A percentile compares a stretch with the other conserved stretches of the same genome.
Evolutionary conservation across 2,329 filamentous ascomycete genomes (phyloP).

Genomic region (Colletotrichum sp.): DNA sequence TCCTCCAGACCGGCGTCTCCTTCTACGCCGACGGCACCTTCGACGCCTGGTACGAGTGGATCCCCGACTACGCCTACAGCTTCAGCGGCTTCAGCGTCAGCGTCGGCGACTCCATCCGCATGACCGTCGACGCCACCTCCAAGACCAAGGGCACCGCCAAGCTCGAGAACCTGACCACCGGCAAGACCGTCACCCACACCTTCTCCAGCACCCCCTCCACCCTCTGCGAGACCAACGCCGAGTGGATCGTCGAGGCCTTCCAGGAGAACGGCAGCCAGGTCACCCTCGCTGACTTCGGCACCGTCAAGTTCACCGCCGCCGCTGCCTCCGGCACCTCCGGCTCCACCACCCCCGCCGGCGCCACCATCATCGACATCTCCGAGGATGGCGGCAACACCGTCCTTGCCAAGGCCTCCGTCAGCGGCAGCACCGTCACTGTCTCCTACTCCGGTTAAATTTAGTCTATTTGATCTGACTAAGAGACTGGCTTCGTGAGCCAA

Average conservation of each 20-base stretch:
- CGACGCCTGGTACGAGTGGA: constrained; percentile 53
- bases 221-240: constrained; percentile 62
- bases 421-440: constrained; percentile 15
- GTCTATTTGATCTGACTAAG: not conserved
- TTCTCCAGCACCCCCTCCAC: constrained; percentile 47
- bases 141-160: constrained; percentile 29
- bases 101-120: constrained; percentile 33
- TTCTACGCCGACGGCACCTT: constrained; percentile 41
- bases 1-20: constrained; percentile 48
- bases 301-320: constrained; percentile 29
- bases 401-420: constrained; percentile 14
- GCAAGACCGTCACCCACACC: constrained; percentile 55
- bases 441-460: constrained; percentile 3
- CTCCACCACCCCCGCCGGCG: constrained; percentile 17
- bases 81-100: constrained; percentile 37
- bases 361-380: constrained; percentile 25
- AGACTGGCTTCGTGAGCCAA: not conserved
- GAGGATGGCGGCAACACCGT: not conserved
- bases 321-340: constrained; percentile 26
- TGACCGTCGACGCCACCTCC: constrained; percentile 30
- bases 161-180: constrained; percentile 54
- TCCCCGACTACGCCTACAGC: constrained; percentile 44
- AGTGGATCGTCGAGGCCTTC: constrained; percentile 66
- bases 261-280: constrained; percentile 27
- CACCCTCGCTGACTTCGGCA: constrained; percentile 34